Evolutionary conservation across 2,329 filamentous ascomycete genomes (phyloP), one percentile per base, ranked within the genome.

Genomic region (Hypoxylon sp.): DNA sequence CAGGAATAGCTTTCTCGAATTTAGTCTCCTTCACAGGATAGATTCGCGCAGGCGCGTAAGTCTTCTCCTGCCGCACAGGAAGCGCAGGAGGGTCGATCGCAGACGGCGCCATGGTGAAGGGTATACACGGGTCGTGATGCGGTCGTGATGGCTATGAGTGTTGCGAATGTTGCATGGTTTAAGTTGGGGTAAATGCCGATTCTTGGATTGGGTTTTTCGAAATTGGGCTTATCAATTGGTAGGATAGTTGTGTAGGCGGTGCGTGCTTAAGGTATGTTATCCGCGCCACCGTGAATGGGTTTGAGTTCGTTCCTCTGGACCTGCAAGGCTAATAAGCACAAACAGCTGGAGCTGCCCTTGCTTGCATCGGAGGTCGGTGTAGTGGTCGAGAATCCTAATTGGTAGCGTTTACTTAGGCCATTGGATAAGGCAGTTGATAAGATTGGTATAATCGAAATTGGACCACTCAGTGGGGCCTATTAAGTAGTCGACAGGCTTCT

Each of bases 1-100:
- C 79, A 28, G 82, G 78, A 36, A 85, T 79, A 58, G 80, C 84
- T 64, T 83, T 83, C 66, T 89, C 86, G 73, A 89, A 90, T 67
- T 81, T 84, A 62, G 82, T 84, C 74, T 91, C 89, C 73, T 85
- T 86, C 62, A 88, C 84, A n/a, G 83, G 81, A 69, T 87, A 88
- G 55, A 90, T 82, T 42, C 82, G 83, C 65, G 87, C 80, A 33
- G 86, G 80, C 57, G 86, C 82, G 68, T 83, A 85, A 62, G 75
- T 80, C 75, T 78, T 81, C 75, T 80, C 80, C 71, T 77, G 70
- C 79, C 79, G 76, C 71, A 74, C 75, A 64, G 75, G 79, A 78
- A 74, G 76, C 75, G 75, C 76, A 53, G 79, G 78, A 64, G 80
- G 80, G 68, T 83, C 84, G 70, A 83, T 78, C 32, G 83, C 86